Percentiles rank a stretch among this genome's conserved stretches.
Evolutionary conservation across 192 early-diverging fungal genomes (phyloP).

Genomic region (Helicostylum pulchrum): DNA sequence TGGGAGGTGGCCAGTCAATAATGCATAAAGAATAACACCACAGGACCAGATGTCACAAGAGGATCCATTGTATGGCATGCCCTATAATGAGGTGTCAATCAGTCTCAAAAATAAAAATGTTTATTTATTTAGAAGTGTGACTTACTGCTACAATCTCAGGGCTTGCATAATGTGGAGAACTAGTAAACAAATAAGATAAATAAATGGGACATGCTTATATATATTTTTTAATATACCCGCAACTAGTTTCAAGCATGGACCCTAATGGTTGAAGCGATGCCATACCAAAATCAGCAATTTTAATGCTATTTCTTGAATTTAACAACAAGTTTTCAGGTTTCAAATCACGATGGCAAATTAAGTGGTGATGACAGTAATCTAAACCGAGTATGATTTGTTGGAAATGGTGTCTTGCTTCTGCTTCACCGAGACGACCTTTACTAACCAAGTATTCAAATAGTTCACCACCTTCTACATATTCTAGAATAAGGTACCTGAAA

Average conservation of each 20-base stretch:
- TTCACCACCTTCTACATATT: slow-evolving; percentile 71
- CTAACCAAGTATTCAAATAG: slow-evolving; percentile 70
- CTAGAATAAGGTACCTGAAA: slow-evolving; percentile 61
- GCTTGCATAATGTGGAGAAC: slow-evolving; percentile 70
- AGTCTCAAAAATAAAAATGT: neutral
- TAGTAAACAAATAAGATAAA: slow-evolving; percentile 38
- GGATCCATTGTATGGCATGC: slow-evolving; percentile 62
- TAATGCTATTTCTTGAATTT: slow-evolving; percentile 60
- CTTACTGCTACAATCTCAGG: slow-evolving; percentile 70
- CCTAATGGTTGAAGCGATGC: slow-evolving; percentile 53
- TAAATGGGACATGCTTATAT: neutral
- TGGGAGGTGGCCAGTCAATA: slow-evolving; percentile 69
- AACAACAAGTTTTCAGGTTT: slow-evolving; percentile 82
- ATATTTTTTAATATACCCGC: slow-evolving; percentile 47
- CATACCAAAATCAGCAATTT: slow-evolving; percentile 95
- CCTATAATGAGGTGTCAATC: slow-evolving; percentile 28
- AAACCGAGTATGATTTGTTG: slow-evolving; percentile 70
- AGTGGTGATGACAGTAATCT: slow-evolving; percentile 64
- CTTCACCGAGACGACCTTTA: slow-evolving; percentile 55
- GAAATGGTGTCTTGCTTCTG: slow-evolving; percentile 62
- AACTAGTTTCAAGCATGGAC: slow-evolving; percentile 63
- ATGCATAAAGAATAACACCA: slow-evolving; percentile 70
- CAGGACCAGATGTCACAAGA: slow-evolving; percentile 73
- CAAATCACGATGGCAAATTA: slow-evolving; percentile 85
- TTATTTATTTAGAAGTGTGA: neutral